These are phyloP conservation scores for Agrocybe praecox DNA, from an alignment of 768 basidiomycete genomes.

Conservation along the genomic window DNA sequence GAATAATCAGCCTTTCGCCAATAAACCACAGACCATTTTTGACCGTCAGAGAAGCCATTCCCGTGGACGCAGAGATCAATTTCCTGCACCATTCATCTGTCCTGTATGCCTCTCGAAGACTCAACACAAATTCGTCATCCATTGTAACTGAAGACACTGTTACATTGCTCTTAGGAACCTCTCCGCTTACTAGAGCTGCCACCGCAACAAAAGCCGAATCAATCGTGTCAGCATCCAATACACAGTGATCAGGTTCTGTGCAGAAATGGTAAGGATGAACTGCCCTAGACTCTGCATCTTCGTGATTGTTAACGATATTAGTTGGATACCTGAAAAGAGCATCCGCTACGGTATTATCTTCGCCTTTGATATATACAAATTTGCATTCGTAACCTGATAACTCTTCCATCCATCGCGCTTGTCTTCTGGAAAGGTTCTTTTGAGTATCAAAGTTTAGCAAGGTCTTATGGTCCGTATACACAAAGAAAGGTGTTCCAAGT, in stretches of 20 bases:
- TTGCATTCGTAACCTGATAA: slow-evolving; percentile 36
- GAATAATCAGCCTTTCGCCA: background rate
- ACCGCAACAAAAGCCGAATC: too few relatives aligned
- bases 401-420: slow-evolving; percentile 21
- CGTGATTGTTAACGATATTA: background rate
- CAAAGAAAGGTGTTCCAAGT: slow-evolving; percentile 26
- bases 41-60: background rate
- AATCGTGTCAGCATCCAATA: too few relatives aligned
- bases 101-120: background rate
- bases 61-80: background rate
- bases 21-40: slow-evolving; percentile 1
- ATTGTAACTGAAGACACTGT: too few relatives aligned
- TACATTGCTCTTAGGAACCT: too few relatives aligned
- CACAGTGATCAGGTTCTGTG: too few relatives aligned
- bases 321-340: slow-evolving; percentile 30
- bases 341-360: slow-evolving; percentile 37
- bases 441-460: slow-evolving; percentile 14
- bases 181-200: too few relatives aligned
- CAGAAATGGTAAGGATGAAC: too few relatives aligned
- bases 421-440: slow-evolving; percentile 4
- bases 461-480: slow-evolving; percentile 33
- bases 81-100: background rate
- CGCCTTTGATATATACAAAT: slow-evolving; percentile 28
- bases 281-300: too few relatives aligned
- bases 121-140: background rate